A percentile compares a stretch with the other conserved stretches of the same genome.
Conservation (phyloP, 306 rosid genomes). For the Malus sieversii region DNA sequence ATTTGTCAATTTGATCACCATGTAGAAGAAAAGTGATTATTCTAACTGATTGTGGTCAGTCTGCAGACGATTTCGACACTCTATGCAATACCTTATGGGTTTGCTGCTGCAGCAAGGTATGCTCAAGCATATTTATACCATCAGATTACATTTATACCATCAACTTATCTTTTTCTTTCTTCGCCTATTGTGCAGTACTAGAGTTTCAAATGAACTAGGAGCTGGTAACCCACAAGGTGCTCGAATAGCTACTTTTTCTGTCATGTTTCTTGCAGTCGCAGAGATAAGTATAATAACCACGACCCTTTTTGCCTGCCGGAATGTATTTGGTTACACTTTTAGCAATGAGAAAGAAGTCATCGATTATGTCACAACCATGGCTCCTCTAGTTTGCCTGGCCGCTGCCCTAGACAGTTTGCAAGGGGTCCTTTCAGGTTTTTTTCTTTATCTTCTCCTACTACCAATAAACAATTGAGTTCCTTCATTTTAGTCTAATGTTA, state of each 20-base stretch:
- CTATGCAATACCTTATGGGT: slow-evolving; percentile 11
- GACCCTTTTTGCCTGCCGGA: slow-evolving; percentile 38
- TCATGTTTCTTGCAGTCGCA: slow-evolving; percentile 27
- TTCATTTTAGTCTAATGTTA: not conserved
- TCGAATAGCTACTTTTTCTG: slow-evolving; percentile 40
- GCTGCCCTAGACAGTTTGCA: slow-evolving; percentile 50
- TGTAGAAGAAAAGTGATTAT: not conserved
- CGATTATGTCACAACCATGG: slow-evolving; percentile 56
- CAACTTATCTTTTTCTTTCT: not conserved
- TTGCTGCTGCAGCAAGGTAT: slow-evolving; percentile 22
- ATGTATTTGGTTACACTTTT: slow-evolving; percentile 43
- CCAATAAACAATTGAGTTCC: not conserved
- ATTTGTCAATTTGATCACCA: not conserved
- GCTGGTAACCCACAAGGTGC: slow-evolving; percentile 57
- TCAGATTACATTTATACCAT: too few relatives aligned
- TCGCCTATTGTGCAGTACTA: slow-evolving; percentile 28
- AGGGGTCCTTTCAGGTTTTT: slow-evolving; percentile 57
- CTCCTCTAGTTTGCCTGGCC: slow-evolving; percentile 48
- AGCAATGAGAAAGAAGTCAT: slow-evolving; percentile 64
- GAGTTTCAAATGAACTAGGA: slow-evolving; percentile 73
- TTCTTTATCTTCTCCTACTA: not conserved
- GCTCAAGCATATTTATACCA: too few relatives aligned
- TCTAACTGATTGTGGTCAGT: not conserved
- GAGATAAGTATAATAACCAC: slow-evolving; percentile 35
- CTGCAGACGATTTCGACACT: slow-evolving; percentile 5